Percentiles rank a stretch among this genome's conserved stretches.
These are phyloP conservation scores for Cokeromyces recurvatus DNA, from an alignment of 371 early-diverging fungal genomes.

Conservation along the genomic window DNA sequence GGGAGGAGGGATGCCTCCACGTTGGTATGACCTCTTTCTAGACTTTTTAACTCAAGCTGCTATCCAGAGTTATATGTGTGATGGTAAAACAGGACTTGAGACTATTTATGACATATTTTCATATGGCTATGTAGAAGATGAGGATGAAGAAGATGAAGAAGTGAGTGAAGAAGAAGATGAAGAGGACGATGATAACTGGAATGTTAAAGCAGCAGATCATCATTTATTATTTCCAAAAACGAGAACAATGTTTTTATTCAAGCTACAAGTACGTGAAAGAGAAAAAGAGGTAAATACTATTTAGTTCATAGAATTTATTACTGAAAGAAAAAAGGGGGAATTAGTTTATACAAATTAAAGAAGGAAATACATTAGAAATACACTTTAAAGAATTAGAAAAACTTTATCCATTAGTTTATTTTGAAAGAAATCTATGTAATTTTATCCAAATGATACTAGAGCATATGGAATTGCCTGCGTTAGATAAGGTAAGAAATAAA, in stretches of 20 bases:
- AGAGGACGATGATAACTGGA: constrained; percentile 33
- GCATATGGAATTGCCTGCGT: constrained; percentile 34
- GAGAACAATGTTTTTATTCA: constrained; percentile 45
- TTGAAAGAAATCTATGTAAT: constrained; percentile 43
- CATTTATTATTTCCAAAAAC: constrained; percentile 48
- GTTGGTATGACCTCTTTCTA: constrained; percentile 56
- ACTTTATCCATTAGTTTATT: constrained; percentile 42
- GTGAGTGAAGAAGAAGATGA: constrained; percentile 23
- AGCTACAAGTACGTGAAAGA: constrained; percentile 38
- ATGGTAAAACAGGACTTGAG: constrained; percentile 46
- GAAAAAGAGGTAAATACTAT: constrained; percentile 45
- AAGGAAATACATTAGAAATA: constrained; percentile 29
- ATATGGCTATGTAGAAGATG: constrained; percentile 52
- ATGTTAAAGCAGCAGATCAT: constrained; percentile 44
- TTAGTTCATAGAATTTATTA: no score
- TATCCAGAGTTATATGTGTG: constrained; percentile 56
- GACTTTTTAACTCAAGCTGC: constrained; percentile 59
- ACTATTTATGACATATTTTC: constrained; percentile 53
- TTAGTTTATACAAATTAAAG: constrained; percentile 38
- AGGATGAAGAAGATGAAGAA: constrained; percentile 33
- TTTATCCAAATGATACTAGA: constrained; percentile 42
- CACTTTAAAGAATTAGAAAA: constrained; percentile 50
- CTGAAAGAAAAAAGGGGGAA: no score
- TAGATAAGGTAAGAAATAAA: constrained; percentile 46
- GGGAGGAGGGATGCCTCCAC: constrained; percentile 53